A percentile compares a stretch with the other conserved stretches of the same genome.
Conservation (phyloP, 2,329 filamentous ascomycete genomes). For the Colletotrichum musae region DNA sequence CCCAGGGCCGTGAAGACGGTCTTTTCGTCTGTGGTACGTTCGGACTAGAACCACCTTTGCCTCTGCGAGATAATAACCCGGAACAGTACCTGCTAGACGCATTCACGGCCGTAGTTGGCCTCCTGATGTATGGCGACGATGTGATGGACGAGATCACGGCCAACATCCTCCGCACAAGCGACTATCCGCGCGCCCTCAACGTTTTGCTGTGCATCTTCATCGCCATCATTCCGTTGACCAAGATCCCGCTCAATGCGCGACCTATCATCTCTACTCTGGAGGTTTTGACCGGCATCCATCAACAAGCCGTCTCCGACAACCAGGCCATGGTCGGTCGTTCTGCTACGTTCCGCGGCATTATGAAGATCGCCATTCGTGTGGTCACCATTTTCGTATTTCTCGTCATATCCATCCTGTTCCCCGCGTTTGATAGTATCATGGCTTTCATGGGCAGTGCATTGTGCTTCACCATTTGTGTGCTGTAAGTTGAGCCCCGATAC, state of each 20-base stretch:
- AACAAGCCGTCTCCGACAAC: constrained; percentile 60
- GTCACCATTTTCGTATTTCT: constrained; percentile 80
- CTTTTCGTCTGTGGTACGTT: constrained; percentile 82
- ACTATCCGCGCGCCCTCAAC: constrained; percentile 82
- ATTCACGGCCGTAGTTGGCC: constrained; percentile 84
- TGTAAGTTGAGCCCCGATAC: constrained; percentile 58
- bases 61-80: constrained; percentile 22
- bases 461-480: constrained; percentile 95
- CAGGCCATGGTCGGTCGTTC: constrained; percentile 67
- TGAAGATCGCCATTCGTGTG: constrained; percentile 75
- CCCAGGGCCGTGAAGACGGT: constrained; percentile 81
- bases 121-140: constrained; percentile 95
- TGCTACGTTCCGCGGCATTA: constrained; percentile 68
- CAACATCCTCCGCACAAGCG: constrained; percentile 83
- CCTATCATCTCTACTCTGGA: constrained; percentile 89
- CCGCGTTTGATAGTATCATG: constrained; percentile 91
- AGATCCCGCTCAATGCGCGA: constrained; percentile 90
- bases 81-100: constrained; percentile 82
- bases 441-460: constrained; percentile 90
- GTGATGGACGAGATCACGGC: constrained; percentile 91
- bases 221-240: constrained; percentile 93
- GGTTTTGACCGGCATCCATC: constrained; percentile 81
- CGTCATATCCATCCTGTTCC: constrained; percentile 77
- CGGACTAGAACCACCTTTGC: neutral
- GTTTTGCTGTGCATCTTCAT: constrained; percentile 88